Base-by-base conservation (phyloP, 495 filamentous ascomycete genomes). In the Aspergillus diversus region DNA sequence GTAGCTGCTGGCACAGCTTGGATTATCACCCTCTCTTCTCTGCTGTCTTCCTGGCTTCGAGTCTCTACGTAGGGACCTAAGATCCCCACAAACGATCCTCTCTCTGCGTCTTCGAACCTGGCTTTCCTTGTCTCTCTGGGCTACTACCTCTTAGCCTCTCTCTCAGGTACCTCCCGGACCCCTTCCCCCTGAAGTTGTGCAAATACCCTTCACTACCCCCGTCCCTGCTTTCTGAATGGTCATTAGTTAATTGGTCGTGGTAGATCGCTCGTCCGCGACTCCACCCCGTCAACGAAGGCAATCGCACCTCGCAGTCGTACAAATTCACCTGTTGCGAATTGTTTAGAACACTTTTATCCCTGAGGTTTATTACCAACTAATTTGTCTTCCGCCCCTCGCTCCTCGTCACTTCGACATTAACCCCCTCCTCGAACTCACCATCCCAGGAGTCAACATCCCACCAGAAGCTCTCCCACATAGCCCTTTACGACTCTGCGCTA, bases 241-340 rank as follows among this genome's bases (percentile, higher is more conserved):
- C 57, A 55, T 67, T 68, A 60, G 64, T 35, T 71, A 68, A 71
- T 71, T 69, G 66, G 60, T 66, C 47, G 66, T 57, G 69, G 69
- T 63, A 71, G 69, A 71, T 71, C 66, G 64, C 69, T 63, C 49
- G 66, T 67, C 63, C 60, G 62, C 58, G 62, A 64, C 66, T 71
- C 69, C 64, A 69, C 69, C 63, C 59, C 66, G 64, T 67, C 64
- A 64, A 66, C 66, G 35, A 60, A 63, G 63, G 66, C 66, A 65
- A 65, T 66, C 66, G 50, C 59, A 42, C 55, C 55, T 63, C 42
- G 55, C 50, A 55, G 56, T 33, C 53, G 49, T 57, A 59, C 58
- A 12, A 33, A 33, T 65, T 53, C 34, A 48, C 37, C 53, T 54
- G 46, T 64, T 60, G 42, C 13, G 46, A 55, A 48, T 53, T 17